Evolutionary conservation across 495 filamentous ascomycete genomes (phyloP), one percentile per base, ranked within the genome.

Genomic region (Xylaria scruposa): DNA sequence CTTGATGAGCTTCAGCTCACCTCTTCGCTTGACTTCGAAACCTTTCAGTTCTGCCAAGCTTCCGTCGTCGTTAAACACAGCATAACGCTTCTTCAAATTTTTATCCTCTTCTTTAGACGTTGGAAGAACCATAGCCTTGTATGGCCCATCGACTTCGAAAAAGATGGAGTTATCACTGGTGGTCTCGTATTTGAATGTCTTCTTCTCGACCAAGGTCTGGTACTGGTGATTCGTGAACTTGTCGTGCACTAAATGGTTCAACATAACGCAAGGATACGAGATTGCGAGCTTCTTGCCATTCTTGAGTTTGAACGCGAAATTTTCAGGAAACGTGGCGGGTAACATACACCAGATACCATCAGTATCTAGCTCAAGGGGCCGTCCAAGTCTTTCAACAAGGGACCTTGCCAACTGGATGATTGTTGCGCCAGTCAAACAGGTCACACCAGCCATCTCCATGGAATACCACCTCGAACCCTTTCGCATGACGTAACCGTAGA

Each of bases 301-400:
- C 78, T 94, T 94, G 65, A 98, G 81, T 63, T 90, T 94, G 85
- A 99, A 99, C 9, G 91, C 88, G 79, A 98, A 97, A 80, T 99
- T 97, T 76, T 99, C 96, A 0, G 96, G 96, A 77, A 99, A 99
- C 0, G 93, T 95, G 3, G 94, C 96, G 0, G 96, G 96, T 75
- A 99, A 87, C 89, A 99, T 99, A 86, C 96, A 99, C 96, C 96
- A 99, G 77, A 99, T 99, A 89, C 96, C 96, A 77, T 99, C 96
- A 3, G 96, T 99, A 82, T 99, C 96, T n/a, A 99, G 88, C 82
- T 99, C 96, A 59, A 99, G 85, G 0, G 96, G 96, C 51, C 96
- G 90, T 24, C 96, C 96, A 24, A 99, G 92, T 19, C 96, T 88
- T 77, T 99, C 96, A 13, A 99, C 95, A 21, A 99, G 87, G 75